Conservation (phyloP, 495 filamentous ascomycete genomes). For the Endocarpon pusillum region DNA sequence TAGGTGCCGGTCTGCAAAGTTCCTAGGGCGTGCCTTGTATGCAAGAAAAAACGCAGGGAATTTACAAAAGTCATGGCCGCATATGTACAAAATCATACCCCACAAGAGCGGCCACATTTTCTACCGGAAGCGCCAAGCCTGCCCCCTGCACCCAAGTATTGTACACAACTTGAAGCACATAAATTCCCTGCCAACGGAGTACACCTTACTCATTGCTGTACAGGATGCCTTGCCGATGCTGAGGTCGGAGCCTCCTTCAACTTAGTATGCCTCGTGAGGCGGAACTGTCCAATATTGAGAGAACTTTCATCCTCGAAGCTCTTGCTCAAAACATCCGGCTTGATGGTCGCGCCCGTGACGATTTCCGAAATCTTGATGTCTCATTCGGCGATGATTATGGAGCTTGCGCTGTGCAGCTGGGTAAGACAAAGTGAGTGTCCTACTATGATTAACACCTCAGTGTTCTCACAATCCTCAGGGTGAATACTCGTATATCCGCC, state of each 20-base stretch:
- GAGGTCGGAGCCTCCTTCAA: constrained; percentile 13
- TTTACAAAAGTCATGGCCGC: too few relatives aligned
- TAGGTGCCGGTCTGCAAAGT: too few relatives aligned
- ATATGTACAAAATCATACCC: too few relatives aligned
- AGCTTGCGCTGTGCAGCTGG: constrained; percentile 71
- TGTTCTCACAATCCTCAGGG: constrained; percentile 29
- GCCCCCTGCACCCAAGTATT: too few relatives aligned
- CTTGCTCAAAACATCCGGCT: constrained; percentile 60
- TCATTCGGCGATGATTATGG: constrained; percentile 83
- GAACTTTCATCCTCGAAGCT: constrained; percentile 56
- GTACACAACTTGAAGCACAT: constrained; percentile 2
- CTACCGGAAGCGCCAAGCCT: too few relatives aligned
- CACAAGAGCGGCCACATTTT: too few relatives aligned
- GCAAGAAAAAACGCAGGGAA: too few relatives aligned
- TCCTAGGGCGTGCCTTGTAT: too few relatives aligned
- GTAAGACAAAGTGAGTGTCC: constrained; percentile 61
- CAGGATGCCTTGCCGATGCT: constrained; percentile 10
- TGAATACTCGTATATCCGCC: constrained; percentile 71
- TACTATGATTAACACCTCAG: background rate
- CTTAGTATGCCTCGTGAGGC: constrained; percentile 73
- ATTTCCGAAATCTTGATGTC: constrained; percentile 59
- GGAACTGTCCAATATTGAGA: constrained; percentile 64
- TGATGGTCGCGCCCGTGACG: constrained; percentile 64
- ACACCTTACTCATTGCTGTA: too few relatives aligned
- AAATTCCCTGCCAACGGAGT: too few relatives aligned